These are phyloP conservation scores for Heliamphora pulchella DNA, from an alignment of 179 eudicot species.

Conservation along the genomic window DNA sequence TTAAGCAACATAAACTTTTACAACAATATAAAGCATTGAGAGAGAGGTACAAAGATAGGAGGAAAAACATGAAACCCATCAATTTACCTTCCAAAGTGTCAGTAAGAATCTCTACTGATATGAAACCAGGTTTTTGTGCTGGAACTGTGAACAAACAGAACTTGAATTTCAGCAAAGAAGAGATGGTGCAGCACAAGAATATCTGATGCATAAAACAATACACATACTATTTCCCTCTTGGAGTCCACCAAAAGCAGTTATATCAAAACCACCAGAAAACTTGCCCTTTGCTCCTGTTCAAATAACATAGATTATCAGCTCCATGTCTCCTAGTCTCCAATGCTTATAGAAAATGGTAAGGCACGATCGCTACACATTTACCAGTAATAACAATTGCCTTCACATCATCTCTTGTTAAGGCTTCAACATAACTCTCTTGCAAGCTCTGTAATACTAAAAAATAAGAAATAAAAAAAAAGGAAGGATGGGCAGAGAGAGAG, in stretches of 20 bases:
- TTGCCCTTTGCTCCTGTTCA: conserved; percentile 75
- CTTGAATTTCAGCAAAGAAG: not conserved
- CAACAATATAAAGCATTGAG: not conserved
- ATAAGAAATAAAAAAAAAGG: conserved; percentile 13
- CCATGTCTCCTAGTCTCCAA: conserved; percentile 4
- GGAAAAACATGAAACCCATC: conserved; percentile 8
- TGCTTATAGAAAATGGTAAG: conserved; percentile 9
- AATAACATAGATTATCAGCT: conserved; percentile 14
- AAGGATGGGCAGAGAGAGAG: not conserved
- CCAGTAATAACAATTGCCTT: conserved; percentile 87
- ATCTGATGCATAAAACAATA: not conserved
- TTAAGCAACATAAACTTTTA: not conserved
- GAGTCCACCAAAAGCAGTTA: conserved; percentile 61
- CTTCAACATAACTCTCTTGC: conserved; percentile 58
- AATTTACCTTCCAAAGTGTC: conserved; percentile 70
- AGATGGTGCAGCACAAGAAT: not conserved
- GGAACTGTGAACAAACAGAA: conserved; percentile 30
- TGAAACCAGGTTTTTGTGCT: conserved; percentile 71
- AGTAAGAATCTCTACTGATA: conserved; percentile 71
- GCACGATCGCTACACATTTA: conserved; percentile 20
- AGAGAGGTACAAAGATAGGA: not conserved
- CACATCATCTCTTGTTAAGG: conserved; percentile 63
- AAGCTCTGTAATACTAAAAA: conserved; percentile 59
- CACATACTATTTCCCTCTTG: conserved; percentile 55
- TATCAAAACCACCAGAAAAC: conserved; percentile 93